phyloP scores from a whole-genome alignment of 805 yeast genomes.

The Helenozyma rhizophorensis region DNA sequence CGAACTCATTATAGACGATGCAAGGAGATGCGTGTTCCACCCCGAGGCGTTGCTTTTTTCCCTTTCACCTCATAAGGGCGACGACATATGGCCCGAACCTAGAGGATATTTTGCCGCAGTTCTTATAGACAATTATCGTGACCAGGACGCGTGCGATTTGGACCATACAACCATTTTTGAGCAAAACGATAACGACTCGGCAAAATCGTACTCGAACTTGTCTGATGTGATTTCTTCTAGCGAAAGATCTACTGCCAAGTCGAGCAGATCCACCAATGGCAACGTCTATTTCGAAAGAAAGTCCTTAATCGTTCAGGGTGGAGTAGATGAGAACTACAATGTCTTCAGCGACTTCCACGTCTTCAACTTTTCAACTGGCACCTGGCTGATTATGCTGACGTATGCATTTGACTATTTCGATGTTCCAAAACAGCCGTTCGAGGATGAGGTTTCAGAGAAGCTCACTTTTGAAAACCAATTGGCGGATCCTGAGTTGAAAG shows the following conservation, averaged over 20 bases:
- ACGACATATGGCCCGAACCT: constrained; percentile 28
- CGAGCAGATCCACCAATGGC: constrained; percentile 1
- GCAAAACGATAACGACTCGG: too few species aligned
- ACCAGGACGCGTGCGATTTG: constrained; percentile 1
- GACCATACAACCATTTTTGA: too few species aligned
- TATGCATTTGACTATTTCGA: constrained; percentile 34
- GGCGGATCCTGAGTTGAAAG: constrained; percentile 24
- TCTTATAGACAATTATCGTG: constrained; percentile 20
- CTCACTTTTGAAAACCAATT: constrained; percentile 22
- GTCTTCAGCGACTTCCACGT: constrained; percentile 31
- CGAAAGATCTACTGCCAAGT: background rate
- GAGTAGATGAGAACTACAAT: constrained; percentile 26
- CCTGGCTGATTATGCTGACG: constrained; percentile 32
- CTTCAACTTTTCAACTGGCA: constrained; percentile 28
- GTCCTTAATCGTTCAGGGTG: constrained; percentile 38
- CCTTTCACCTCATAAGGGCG: constrained; percentile 2
- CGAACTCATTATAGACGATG: constrained; percentile 25
- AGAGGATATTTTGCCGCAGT: constrained; percentile 37
- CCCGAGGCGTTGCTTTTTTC: constrained; percentile 18
- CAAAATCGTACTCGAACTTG: too few species aligned
- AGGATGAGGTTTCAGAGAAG: constrained; percentile 25
- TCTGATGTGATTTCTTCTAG: background rate
- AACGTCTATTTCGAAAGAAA: constrained; percentile 23
- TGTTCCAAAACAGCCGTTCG: constrained; percentile 21
- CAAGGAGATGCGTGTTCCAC: constrained; percentile 13